Evolutionary conservation across 1,139 yeast genomes (phyloP).

Genomic region (Sugiyamaella novakii): DNA sequence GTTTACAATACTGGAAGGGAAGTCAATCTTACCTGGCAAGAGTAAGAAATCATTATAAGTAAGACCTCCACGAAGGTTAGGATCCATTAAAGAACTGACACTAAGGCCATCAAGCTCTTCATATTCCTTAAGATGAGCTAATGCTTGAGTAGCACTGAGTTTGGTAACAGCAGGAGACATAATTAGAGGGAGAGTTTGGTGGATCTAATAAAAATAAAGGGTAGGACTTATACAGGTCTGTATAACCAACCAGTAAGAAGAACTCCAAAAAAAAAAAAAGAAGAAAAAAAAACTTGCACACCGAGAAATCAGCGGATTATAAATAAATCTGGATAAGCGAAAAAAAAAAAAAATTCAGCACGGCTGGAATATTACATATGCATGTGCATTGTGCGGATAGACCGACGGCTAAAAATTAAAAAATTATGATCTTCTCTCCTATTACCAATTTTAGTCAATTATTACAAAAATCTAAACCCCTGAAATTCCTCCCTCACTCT

Average conservation of each 20-base stretch:
- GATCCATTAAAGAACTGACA: constrained; percentile 83
- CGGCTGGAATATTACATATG: constrained; percentile 2
- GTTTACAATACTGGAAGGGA: constrained; percentile 75
- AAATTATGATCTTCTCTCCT: too few relatives aligned
- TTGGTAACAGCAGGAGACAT: constrained; percentile 14
- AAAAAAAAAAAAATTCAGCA: constrained; percentile 9
- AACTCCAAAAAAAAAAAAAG: constrained; percentile 18
- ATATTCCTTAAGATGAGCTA: constrained; percentile 66
- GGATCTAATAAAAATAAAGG: not conserved
- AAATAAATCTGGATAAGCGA: not conserved
- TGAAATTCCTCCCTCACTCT: too few relatives aligned
- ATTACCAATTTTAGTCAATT: too few relatives aligned
- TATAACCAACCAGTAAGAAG: constrained; percentile 16
- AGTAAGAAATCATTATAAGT: constrained; percentile 96
- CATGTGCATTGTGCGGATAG: too few relatives aligned
- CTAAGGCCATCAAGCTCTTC: constrained; percentile 81
- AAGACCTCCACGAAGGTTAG: constrained; percentile 87
- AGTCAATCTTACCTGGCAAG: constrained; percentile 91
- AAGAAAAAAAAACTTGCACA: constrained; percentile 1
- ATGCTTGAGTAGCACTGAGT: constrained; percentile 47
- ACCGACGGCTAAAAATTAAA: too few relatives aligned
- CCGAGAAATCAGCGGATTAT: constrained; percentile 7
- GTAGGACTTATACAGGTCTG: constrained; percentile 12
- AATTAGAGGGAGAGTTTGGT: not conserved
- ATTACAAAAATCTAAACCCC: too few relatives aligned